phyloP scores from a whole-genome alignment of 805 yeast genomes.

The Jamesozyma hellenica region DNA sequence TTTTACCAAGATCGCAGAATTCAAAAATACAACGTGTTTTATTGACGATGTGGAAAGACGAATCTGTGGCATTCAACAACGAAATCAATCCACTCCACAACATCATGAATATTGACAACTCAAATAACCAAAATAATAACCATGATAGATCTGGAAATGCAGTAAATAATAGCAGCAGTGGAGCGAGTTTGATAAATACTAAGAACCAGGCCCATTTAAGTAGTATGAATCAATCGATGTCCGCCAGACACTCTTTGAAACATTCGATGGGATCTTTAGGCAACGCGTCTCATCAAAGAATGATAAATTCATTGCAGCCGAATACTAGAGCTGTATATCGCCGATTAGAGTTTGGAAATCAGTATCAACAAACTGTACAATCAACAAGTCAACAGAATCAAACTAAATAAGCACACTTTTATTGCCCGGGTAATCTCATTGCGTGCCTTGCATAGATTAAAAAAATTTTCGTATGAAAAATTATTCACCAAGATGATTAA shows the following conservation, averaged over 20 bases:
- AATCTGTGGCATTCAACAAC: slow-evolving; percentile 18
- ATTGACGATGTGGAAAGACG: slow-evolving; percentile 25
- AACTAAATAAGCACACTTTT: background rate
- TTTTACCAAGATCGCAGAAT: slow-evolving; percentile 13
- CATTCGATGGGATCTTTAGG: slow-evolving; percentile 10
- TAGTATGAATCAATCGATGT: background rate
- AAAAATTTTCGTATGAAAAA: background rate
- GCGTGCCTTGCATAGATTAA: background rate
- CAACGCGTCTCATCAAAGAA: slow-evolving; percentile 20
- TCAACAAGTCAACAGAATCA: background rate
- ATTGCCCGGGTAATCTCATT: background rate
- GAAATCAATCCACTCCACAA: slow-evolving; percentile 19
- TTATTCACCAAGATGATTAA: background rate
- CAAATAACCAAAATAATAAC: slow-evolving; percentile 2
- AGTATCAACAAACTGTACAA: slow-evolving; percentile 7
- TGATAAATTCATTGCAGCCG: slow-evolving; percentile 27
- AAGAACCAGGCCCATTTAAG: slow-evolving; percentile 1
- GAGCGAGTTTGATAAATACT: background rate
- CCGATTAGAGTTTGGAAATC: slow-evolving; percentile 19
- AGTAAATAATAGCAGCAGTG: background rate
- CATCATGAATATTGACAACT: slow-evolving; percentile 2
- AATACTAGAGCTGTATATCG: slow-evolving; percentile 36
- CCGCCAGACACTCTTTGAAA: slow-evolving; percentile 6
- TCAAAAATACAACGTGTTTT: slow-evolving; percentile 20
- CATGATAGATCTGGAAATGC: background rate